Evolutionary conservation across 2,329 filamentous ascomycete species (phyloP), one percentile per base, ranked within the genome.

Genomic region (Aspergillus pseudotamarii): DNA sequence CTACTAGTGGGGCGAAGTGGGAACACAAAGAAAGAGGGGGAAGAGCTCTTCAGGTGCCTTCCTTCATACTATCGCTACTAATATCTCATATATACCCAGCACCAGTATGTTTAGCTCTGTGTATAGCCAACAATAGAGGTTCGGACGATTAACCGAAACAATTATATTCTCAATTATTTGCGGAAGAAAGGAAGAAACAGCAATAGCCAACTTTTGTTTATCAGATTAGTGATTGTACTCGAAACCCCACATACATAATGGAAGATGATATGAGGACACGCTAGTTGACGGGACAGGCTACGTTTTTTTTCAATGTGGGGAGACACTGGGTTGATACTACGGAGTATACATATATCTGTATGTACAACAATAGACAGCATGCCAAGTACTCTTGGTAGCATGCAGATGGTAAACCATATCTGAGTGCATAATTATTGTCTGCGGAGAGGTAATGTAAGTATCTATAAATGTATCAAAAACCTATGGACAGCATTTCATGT

Each of bases 1-100:
- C 12, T 48, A 32, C 45, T 51, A 51, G 57, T 59, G 57, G 57
- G 57, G 57, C 57, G 28, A 38, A 50, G 41, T 46, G 43, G 43
- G 53, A 41, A 41, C 34, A 36, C 16, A 56, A 32, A 32, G 45
- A 23, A 50, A 16, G 46, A 50, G 26, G 23, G 46, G 26, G 46
- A 11, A 50, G 45, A 28, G 23, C 43, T 46, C 43, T 46, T 26
- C 26, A 26, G 26, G 26, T 6, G n/a, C 43, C n/a, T 43, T 43
- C 41, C 41, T 43, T 14, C n/a, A 21, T 19, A 21, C 41, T 43
- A 43, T 11, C n/a, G 45, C 6, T 48, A 26, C 26, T 4, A 26
- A 3, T 26, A 48, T 26, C 23, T 28, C 23, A 26, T 3, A 16
- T 36, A 36, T 36, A 5, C 14, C 19, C 19, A 48, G 45, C 19